Conservation (phyloP, 495 filamentous ascomycete genomes). For the Clohesyomyces aquaticus region DNA sequence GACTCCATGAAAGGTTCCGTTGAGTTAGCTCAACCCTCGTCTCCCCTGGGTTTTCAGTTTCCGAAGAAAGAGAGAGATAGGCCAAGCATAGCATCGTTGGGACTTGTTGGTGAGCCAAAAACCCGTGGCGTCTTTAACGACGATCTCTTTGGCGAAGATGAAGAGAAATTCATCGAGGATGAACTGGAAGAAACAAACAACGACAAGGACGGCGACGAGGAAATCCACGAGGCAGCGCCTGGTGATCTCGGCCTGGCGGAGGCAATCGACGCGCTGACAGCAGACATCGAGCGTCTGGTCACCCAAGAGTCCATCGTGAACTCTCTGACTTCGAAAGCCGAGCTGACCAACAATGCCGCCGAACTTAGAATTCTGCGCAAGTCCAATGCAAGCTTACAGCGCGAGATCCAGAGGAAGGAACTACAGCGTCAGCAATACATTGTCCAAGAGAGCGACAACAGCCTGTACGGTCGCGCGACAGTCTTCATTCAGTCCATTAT, state of each 20-base stretch:
- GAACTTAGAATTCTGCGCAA: constrained; percentile 92
- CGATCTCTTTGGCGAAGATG: constrained; percentile 83
- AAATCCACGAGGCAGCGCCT: constrained; percentile 91
- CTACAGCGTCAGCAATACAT: constrained; percentile 96
- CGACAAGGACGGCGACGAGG: constrained; percentile 63
- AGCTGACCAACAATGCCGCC: constrained; percentile 93
- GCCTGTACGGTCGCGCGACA: constrained; percentile 86
- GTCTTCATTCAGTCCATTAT: constrained; percentile 90
- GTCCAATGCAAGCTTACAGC: constrained; percentile 87
- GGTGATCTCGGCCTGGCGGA: constrained; percentile 93
- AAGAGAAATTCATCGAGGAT: constrained; percentile 82
- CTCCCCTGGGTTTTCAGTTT: constrained; percentile 54
- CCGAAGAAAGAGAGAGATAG: constrained; percentile 55
- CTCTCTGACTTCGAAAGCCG: constrained; percentile 88
- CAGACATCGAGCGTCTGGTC: constrained; percentile 85
- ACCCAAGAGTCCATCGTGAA: constrained; percentile 91
- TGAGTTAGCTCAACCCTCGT: constrained; percentile 50
- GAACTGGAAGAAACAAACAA: constrained; percentile 75
- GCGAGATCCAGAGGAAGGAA: constrained; percentile 92
- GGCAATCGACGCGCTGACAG: constrained; percentile 80
- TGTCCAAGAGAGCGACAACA: constrained; percentile 97
- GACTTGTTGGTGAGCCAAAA: constrained; percentile 78
- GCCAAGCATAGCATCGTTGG: constrained; percentile 87
- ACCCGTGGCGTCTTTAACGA: constrained; percentile 90
- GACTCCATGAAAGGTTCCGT: constrained; percentile 60